A percentile compares a stretch with the other conserved stretches of the same genome.
Conservation (phyloP, 1,139 yeast genomes). For the Saccharomyces pastorianus region DNA sequence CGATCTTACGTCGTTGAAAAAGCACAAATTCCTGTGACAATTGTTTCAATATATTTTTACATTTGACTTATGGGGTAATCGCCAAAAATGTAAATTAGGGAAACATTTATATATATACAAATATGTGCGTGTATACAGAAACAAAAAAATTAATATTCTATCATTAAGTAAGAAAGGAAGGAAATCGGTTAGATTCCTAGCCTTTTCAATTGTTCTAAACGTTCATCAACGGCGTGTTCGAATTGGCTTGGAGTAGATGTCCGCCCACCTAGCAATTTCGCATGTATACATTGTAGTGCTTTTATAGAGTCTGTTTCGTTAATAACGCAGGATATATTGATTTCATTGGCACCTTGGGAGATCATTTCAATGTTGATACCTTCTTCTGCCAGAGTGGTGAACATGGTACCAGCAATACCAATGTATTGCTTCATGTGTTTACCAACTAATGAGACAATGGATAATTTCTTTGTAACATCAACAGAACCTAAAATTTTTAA, state of each 20-base stretch:
- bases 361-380: conserved; percentile 94
- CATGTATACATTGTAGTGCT: conserved; percentile 82
- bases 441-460: conserved; percentile 90
- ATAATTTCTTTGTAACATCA: conserved; percentile 78
- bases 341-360: conserved; percentile 96
- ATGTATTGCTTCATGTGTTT: conserved; percentile 93
- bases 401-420: conserved; percentile 97
- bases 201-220: conserved; percentile 29
- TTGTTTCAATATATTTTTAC: background rate
- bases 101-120: background rate
- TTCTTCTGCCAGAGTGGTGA: conserved; percentile 87
- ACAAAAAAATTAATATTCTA: background rate
- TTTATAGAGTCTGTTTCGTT: conserved; percentile 73
- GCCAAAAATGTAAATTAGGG: background rate
- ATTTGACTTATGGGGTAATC: background rate
- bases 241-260: conserved; percentile 12
- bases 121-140: background rate
- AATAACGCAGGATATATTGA: conserved; percentile 90
- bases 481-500: conserved; percentile 76
- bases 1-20: background rate
- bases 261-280: conserved; percentile 49
- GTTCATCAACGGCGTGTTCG: conserved; percentile 29
- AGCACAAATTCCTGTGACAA: background rate
- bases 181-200: conserved; percentile 15
- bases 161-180: conserved; percentile 3